These are phyloP conservation scores for Zygosaccharomyces bisporus DNA, from an alignment of 805 yeast species.

Conservation along the genomic window DNA sequence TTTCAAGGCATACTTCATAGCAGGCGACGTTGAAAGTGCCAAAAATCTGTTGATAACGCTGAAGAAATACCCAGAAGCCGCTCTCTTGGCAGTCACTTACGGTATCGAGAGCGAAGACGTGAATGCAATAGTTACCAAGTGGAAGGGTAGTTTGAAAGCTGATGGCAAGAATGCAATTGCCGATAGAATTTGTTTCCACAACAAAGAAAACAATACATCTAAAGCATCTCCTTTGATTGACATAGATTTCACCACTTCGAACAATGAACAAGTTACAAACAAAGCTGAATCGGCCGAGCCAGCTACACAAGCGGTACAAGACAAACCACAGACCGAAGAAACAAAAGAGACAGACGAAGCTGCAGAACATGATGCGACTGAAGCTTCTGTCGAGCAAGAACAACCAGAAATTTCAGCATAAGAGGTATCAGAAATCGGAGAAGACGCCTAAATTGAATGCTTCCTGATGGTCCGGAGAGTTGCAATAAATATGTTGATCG, in stretches of 20 bases:
- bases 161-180: slow-evolving; percentile 57
- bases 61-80: slow-evolving; percentile 78
- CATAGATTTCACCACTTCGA: slow-evolving; percentile 35
- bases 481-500: slow-evolving; percentile 2
- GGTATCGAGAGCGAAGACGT: slow-evolving; percentile 46
- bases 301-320: slow-evolving; percentile 14
- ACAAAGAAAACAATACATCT: slow-evolving; percentile 19
- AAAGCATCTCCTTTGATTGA: slow-evolving; percentile 39
- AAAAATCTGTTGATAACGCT: slow-evolving; percentile 61
- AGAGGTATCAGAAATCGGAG: slow-evolving; percentile 5
- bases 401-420: slow-evolving; percentile 5
- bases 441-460: slow-evolving; percentile 10
- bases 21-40: slow-evolving; percentile 65
- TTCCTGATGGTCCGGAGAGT: background rate
- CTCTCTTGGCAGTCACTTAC: slow-evolving; percentile 74
- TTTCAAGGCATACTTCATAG: slow-evolving; percentile 85
- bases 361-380: slow-evolving; percentile 11
- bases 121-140: slow-evolving; percentile 47
- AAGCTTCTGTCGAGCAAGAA: slow-evolving; percentile 20
- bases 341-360: slow-evolving; percentile 19
- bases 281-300: slow-evolving; percentile 13
- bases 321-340: slow-evolving; percentile 5
- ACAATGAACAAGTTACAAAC: slow-evolving; percentile 14
- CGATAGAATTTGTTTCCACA: slow-evolving; percentile 52
- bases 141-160: slow-evolving; percentile 59